These are phyloP conservation scores for Candida berthetii DNA, from an alignment of 805 yeast species.

Conservation along the genomic window DNA sequence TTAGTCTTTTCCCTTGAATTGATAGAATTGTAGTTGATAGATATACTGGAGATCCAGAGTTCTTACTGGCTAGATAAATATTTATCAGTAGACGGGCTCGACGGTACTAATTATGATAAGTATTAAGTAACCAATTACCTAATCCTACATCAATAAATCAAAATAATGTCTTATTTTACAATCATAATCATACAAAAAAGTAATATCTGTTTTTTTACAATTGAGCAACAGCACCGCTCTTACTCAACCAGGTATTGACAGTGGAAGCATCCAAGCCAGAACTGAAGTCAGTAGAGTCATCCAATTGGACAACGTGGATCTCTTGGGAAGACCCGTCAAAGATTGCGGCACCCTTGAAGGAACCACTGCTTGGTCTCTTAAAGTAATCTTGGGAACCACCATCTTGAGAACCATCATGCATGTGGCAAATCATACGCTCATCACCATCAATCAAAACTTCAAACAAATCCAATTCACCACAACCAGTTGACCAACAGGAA, in stretches of 20 bases:
- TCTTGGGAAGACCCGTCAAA: constrained; percentile 42
- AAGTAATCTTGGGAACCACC: constrained; percentile 89
- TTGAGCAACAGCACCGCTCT: constrained; percentile 42
- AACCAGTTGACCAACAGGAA: constrained; percentile 96
- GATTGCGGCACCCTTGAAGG: constrained; percentile 87
- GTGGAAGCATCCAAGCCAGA: constrained; percentile 47
- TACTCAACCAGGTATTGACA: constrained; percentile 52
- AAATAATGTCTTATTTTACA: background rate
- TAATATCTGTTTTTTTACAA: constrained; percentile 5
- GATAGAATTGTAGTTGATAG: too few species aligned
- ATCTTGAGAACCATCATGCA: constrained; percentile 82
- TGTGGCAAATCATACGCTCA: constrained; percentile 66
- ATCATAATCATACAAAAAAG: background rate
- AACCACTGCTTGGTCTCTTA: constrained; percentile 68
- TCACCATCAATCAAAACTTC: constrained; percentile 81
- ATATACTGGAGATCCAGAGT: too few species aligned
- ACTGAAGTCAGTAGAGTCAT: constrained; percentile 44
- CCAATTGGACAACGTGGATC: constrained; percentile 57
- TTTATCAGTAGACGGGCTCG: too few species aligned
- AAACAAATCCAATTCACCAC: constrained; percentile 96
- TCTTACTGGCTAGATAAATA: too few species aligned
- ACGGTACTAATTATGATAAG: too few species aligned
- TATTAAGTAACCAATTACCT: background rate
- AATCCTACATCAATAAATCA: too few species aligned
- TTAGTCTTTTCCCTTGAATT: too few species aligned